Conservation (phyloP, 768 basidiomycete species). For the Strobilomyces dryophilus region DNA sequence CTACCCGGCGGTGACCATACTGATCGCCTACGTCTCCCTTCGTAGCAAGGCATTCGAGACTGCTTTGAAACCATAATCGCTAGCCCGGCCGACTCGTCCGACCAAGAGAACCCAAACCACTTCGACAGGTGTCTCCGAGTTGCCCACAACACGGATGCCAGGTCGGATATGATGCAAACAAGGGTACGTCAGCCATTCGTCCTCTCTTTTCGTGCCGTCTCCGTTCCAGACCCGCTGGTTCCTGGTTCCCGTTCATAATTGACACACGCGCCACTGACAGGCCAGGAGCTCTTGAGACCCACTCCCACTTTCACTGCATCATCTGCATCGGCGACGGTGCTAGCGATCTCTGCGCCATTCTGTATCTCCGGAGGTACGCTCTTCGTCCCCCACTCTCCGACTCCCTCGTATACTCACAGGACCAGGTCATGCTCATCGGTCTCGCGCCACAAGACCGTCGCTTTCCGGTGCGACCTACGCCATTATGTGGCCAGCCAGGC, state of each 20-base stretch:
- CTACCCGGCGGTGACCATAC: not conserved
- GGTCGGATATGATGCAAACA: constrained; percentile 90
- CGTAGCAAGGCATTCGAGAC: constrained; percentile 52
- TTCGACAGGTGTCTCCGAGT: constrained; percentile 72
- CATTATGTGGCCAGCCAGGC: no score
- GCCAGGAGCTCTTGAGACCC: constrained; percentile 72
- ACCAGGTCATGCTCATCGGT: no score
- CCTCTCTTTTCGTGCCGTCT: no score
- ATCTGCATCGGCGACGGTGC: constrained; percentile 91
- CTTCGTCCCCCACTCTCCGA: no score
- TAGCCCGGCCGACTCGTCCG: constrained; percentile 85
- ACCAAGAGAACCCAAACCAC: constrained; percentile 52
- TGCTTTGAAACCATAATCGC: constrained; percentile 86
- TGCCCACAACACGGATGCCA: constrained; percentile 80
- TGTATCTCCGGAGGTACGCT: constrained; percentile 67
- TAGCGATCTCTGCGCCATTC: constrained; percentile 93
- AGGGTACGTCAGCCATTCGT: constrained; percentile 52
- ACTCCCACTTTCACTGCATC: constrained; percentile 65
- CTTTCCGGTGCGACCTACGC: no score
- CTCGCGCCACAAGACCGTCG: no score
- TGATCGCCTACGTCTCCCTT: not conserved
- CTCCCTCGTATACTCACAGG: no score
- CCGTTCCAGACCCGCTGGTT: no score
- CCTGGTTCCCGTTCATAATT: no score
- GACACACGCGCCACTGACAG: constrained; percentile 33